Base-by-base conservation (phyloP, 495 filamentous ascomycete genomes). In the Tetracladium marchalianum region DNA sequence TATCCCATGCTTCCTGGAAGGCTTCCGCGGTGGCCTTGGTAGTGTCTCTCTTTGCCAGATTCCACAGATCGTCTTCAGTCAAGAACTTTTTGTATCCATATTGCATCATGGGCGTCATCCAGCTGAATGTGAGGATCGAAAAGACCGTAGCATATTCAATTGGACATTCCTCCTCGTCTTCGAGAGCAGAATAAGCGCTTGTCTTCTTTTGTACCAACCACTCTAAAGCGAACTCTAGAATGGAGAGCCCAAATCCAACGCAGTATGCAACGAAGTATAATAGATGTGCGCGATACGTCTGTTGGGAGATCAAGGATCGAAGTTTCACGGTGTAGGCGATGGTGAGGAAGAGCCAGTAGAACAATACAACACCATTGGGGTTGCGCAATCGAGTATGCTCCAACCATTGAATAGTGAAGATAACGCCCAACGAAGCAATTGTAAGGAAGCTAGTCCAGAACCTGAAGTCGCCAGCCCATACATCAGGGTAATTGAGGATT, bases 81-180 rank as follows among this genome's bases (percentile, higher is more conserved):
- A 99, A 72, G 59, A 75, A 99, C 44, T 88, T 78, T 55, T 81
- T 85, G 65, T 99, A 96, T 13, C 93, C 93, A 66, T 82, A 80
- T 56, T 82, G 88, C 93, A 99, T 99, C 77, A 97, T 66, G 12
- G 90, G 88, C 0, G 93, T 99, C 87, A 99, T 95, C 93, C 93
- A 99, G 46, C 85, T 78, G 61, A 99, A 99, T 9, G 90, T 94
- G 27, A 99, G 76, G 34, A 85, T 78, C 9, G 90, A 95, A 66
- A 97, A 97, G 38, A 97, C 73, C 44, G 90, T 87, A 17, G 93
- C 89, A 66, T 94, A 93, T 68, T 97, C 90, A 31, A 83, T 81
- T 0, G 93, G 93, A 54, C 92, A 97, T 67, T 96, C 90, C 47
- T 89, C 86, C n/a, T 68, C 66, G 44, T 92, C 87, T n/a, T 82